Evolutionary conservation across 2,329 filamentous ascomycete species (phyloP).

Genomic region (Ceratocystis diversiconidia): DNA sequence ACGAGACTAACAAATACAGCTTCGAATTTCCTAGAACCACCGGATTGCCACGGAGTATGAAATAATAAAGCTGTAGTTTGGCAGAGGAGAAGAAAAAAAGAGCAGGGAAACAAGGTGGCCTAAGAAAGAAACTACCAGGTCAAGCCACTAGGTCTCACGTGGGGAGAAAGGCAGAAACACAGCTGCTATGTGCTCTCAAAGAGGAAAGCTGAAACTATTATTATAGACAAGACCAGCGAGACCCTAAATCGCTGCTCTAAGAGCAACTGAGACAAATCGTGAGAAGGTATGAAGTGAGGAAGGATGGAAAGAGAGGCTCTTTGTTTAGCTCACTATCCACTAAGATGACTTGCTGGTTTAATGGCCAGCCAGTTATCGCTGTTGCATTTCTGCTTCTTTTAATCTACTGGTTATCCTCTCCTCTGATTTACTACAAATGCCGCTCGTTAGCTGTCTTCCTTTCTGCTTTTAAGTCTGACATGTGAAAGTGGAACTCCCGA

Average conservation of each 20-base stretch:
- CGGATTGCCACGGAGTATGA: neutral
- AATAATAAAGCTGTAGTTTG: neutral
- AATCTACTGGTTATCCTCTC: neutral
- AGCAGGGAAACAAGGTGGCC: neutral
- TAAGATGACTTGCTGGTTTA: neutral
- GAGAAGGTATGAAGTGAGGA: neutral
- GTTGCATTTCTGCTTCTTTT: neutral
- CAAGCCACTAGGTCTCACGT: neutral
- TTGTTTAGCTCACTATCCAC: neutral
- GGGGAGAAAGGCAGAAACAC: neutral
- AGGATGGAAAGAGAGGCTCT: neutral
- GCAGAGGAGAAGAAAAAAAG: neutral
- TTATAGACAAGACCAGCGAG: neutral
- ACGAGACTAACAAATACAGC: neutral
- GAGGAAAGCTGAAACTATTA: conserved; percentile 1
- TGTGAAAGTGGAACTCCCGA: conserved; percentile 17
- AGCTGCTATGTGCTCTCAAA: neutral
- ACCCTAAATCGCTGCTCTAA: neutral
- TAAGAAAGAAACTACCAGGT: neutral
- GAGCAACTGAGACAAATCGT: neutral
- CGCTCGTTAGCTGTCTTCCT: neutral
- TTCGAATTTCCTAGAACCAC: neutral
- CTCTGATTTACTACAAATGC: too few species aligned
- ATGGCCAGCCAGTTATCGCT: neutral
- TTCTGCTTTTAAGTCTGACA: conserved; percentile 7